These are phyloP conservation scores for Fusarium liriodendri DNA, from an alignment of 2,329 filamentous ascomycete genomes.

Conservation along the genomic window DNA sequence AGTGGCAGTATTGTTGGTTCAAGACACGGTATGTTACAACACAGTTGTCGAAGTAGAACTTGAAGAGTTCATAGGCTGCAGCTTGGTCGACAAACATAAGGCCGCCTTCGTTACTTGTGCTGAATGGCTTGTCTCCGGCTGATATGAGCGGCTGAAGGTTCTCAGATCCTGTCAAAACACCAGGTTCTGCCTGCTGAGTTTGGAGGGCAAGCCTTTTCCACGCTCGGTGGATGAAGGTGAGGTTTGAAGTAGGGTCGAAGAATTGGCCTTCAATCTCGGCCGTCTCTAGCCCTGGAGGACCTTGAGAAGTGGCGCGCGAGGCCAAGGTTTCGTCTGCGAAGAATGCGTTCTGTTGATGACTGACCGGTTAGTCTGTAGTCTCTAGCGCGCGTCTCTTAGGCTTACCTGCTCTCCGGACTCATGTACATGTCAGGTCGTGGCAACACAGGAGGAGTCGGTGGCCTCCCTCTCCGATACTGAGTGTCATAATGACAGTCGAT, in stretches of 20 bases:
- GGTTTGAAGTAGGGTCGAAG: constrained; percentile 65
- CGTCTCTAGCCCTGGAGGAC: constrained; percentile 46
- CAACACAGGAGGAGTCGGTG: constrained; percentile 49
- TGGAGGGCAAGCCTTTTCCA: constrained; percentile 57
- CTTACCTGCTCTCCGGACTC: constrained; percentile 9
- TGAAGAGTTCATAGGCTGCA: constrained; percentile 36
- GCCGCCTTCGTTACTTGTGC: constrained; percentile 3
- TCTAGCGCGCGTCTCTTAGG: neutral
- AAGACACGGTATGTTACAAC: constrained; percentile 69
- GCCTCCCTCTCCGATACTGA: constrained; percentile 50
- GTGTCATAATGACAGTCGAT: constrained; percentile 51
- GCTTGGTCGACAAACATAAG: constrained; percentile 33
- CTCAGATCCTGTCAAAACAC: constrained; percentile 31
- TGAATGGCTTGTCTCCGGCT: constrained; percentile 47
- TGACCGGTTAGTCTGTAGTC: neutral
- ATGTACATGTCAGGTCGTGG: constrained; percentile 2
- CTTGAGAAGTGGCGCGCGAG: constrained; percentile 29
- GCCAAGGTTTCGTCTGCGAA: neutral
- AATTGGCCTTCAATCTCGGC: constrained; percentile 63
- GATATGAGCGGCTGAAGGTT: constrained; percentile 41
- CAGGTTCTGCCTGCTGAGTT: constrained; percentile 40
- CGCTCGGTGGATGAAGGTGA: constrained; percentile 66
- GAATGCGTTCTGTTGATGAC: neutral
- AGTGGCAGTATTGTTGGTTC: constrained; percentile 61
- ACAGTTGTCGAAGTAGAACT: constrained; percentile 68